A percentile compares a stretch with the other conserved stretches of the same genome.
These are phyloP conservation scores for Salix viminalis DNA, from an alignment of 345 rosid genomes.

Conservation along the genomic window DNA sequence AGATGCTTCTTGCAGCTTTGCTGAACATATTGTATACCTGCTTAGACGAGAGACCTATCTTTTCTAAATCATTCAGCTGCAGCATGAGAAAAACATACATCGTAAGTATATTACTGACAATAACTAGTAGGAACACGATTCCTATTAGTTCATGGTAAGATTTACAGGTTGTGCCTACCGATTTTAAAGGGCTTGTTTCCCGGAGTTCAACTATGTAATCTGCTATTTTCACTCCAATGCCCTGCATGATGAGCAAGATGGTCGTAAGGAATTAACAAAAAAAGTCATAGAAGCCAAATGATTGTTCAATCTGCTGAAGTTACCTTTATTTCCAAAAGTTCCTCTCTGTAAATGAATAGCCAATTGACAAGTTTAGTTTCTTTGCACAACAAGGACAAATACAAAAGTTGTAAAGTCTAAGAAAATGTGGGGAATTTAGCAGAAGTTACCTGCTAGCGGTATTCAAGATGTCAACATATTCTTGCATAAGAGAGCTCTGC, in stretches of 20 bases:
- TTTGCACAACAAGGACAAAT: neutral
- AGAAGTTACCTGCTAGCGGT: slow-evolving; percentile 63
- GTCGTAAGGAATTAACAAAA: no score
- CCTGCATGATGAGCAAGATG: slow-evolving; percentile 34
- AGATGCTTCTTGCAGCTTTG: slow-evolving; percentile 52
- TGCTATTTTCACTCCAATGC: slow-evolving; percentile 75
- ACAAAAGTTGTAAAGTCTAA: neutral
- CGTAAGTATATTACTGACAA: neutral
- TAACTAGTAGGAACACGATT: no score
- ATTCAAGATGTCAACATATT: slow-evolving; percentile 66
- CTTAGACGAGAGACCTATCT: slow-evolving; percentile 81
- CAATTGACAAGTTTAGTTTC: slow-evolving; percentile 17
- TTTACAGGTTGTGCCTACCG: slow-evolving; percentile 34
- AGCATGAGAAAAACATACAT: neutral
- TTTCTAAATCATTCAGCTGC: slow-evolving; percentile 75
- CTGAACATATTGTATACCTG: slow-evolving; percentile 62
- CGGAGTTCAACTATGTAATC: slow-evolving; percentile 67
- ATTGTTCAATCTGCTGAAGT: neutral
- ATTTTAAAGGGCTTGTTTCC: slow-evolving; percentile 57
- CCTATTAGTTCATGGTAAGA: neutral
- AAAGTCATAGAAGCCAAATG: no score
- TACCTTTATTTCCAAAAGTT: slow-evolving; percentile 76
- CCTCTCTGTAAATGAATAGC: slow-evolving; percentile 50
- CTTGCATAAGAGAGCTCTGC: slow-evolving; percentile 59
- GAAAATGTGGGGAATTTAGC: neutral